phyloP scores from a whole-genome alignment of 139 green algal genomes.

The Nannochloris sp. region DNA sequence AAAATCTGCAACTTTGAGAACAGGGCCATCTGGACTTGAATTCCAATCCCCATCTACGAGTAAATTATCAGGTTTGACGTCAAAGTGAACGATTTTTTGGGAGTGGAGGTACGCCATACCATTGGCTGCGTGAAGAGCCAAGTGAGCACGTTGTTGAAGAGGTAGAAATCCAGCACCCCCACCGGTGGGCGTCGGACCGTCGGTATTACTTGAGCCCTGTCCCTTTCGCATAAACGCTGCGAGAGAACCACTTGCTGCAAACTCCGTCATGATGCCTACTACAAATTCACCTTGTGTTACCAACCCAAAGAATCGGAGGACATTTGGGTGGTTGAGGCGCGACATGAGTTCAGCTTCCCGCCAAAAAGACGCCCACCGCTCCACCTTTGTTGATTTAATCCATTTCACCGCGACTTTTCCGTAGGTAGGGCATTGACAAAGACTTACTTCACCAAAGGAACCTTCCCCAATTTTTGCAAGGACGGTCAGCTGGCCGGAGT shows the following conservation, averaged over 20 bases:
- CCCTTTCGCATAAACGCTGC: slow-evolving; percentile 40
- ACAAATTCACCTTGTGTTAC: slow-evolving; percentile 36
- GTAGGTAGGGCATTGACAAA: slow-evolving; percentile 54
- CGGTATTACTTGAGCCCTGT: neutral
- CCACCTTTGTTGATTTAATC: slow-evolving; percentile 54
- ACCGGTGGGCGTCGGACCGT: neutral
- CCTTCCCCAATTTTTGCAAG: slow-evolving; percentile 69
- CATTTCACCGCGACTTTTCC: slow-evolving; percentile 74
- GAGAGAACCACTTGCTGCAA: slow-evolving; percentile 63
- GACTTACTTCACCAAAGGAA: slow-evolving; percentile 70
- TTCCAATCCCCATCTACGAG: slow-evolving; percentile 65
- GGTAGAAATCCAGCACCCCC: slow-evolving; percentile 27
- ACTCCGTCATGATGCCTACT: slow-evolving; percentile 85
- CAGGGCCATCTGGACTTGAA: neutral
- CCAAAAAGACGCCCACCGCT: slow-evolving; percentile 67
- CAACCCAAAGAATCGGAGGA: slow-evolving; percentile 87
- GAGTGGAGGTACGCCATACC: slow-evolving; percentile 88
- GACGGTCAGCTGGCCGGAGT: slow-evolving; percentile 35
- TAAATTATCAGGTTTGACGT: slow-evolving; percentile 92
- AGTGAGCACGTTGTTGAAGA: slow-evolving; percentile 53
- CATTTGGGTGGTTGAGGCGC: slow-evolving; percentile 85
- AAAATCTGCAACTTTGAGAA: slow-evolving; percentile 73
- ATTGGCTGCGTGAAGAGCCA: slow-evolving; percentile 71
- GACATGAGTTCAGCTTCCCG: slow-evolving; percentile 72
- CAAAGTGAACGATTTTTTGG: slow-evolving; percentile 87